Conservation (phyloP, 2,329 filamentous ascomycete species). For the Sporothrix brunneoviolacea region DNA sequence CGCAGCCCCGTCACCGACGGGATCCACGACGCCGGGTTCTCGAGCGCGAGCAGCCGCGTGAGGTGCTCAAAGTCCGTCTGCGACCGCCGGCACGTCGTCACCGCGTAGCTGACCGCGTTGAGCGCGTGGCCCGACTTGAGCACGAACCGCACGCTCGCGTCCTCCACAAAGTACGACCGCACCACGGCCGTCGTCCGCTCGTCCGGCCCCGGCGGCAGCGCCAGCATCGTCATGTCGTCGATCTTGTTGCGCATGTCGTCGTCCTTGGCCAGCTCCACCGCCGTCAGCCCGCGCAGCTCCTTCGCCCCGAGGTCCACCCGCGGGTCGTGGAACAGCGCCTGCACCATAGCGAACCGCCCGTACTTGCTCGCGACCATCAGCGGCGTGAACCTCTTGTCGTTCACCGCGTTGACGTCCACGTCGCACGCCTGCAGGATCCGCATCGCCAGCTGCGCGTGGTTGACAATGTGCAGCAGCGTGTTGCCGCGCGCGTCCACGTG, state of each 20-base stretch:
- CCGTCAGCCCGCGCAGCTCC: constrained; percentile 82
- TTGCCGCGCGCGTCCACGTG: constrained; percentile 92
- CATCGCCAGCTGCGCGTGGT: constrained; percentile 69
- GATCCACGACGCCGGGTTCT: constrained; percentile 94
- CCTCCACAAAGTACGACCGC: constrained; percentile 93
- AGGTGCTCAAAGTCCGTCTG: constrained; percentile 88
- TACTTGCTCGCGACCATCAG: constrained; percentile 99
- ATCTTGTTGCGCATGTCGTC: constrained; percentile 96
- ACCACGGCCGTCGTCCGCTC: constrained; percentile 88
- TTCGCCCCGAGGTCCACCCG: constrained; percentile 78
- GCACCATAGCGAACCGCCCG: constrained; percentile 86
- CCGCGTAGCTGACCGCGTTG: constrained; percentile 75
- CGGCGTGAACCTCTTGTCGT: constrained; percentile 90
- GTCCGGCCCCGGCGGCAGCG: constrained; percentile 62
- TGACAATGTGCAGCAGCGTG: constrained; percentile 90
- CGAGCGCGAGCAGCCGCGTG: constrained; percentile 71
- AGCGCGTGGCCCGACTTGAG: constrained; percentile 88
- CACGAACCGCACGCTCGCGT: constrained; percentile 85
- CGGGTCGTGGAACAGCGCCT: constrained; percentile 78
- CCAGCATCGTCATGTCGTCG: constrained; percentile 84
- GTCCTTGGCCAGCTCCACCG: constrained; percentile 94
- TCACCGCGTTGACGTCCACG: constrained; percentile 90
- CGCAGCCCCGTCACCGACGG: constrained; percentile 70
- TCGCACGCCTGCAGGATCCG: constrained; percentile 78
- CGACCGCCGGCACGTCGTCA: constrained; percentile 87